Percentiles rank a stretch among this genome's conserved stretches.
These are phyloP conservation scores for Plasmodium blacklocki DNA, from an alignment of 169 alveolate species.

Conservation along the genomic window DNA sequence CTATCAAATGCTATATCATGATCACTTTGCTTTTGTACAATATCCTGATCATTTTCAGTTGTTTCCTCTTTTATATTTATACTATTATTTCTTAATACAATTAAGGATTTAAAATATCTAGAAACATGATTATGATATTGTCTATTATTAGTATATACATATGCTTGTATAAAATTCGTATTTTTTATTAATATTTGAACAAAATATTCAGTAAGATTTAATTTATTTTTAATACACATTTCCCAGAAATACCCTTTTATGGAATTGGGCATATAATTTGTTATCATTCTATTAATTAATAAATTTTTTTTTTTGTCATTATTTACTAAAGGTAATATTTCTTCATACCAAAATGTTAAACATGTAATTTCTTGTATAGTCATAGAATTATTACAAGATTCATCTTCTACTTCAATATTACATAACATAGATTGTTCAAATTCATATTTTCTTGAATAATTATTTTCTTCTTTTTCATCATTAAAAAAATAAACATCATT, in stretches of 20 bases:
- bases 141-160: slow-evolving; percentile 48
- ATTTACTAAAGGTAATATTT: slow-evolving; percentile 56
- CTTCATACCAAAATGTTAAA: slow-evolving; percentile 66
- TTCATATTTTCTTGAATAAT: neutral
- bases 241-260: slow-evolving; percentile 71
- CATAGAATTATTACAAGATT: neutral
- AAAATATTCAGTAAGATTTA: slow-evolving; percentile 56
- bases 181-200: slow-evolving; percentile 63
- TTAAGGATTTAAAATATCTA: slow-evolving; percentile 47
- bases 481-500: neutral
- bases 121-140: slow-evolving; percentile 56
- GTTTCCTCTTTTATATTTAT: neutral
- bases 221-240: slow-evolving; percentile 42
- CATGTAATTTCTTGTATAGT: slow-evolving; percentile 27
- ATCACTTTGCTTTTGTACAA: neutral
- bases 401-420: neutral
- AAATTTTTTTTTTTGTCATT: slow-evolving; percentile 59
- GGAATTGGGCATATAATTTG: slow-evolving; percentile 37
- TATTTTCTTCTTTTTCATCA: neutral
- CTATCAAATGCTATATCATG: neutral
- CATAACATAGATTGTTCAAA: neutral
- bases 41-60: neutral
- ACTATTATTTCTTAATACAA: neutral
- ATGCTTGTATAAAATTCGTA: slow-evolving; percentile 61
- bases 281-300: slow-evolving; percentile 24